These are phyloP conservation scores for Hyphopichia buzzinii DNA, from an alignment of 1,139 yeast genomes.

Conservation along the genomic window DNA sequence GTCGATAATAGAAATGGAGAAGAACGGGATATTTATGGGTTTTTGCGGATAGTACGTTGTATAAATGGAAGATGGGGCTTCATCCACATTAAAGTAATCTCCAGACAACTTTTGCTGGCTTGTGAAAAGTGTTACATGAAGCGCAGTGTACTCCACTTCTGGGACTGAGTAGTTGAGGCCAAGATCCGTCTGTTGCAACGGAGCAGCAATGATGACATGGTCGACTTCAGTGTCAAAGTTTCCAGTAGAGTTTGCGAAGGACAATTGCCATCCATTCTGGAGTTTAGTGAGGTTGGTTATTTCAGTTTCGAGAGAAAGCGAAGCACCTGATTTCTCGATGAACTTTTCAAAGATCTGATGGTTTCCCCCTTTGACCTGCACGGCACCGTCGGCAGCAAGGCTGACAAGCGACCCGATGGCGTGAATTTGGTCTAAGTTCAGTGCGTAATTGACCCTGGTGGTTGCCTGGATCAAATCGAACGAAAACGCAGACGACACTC, in stretches of 20 bases:
- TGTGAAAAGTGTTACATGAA: slow-evolving; percentile 18
- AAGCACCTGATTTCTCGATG: slow-evolving; percentile 29
- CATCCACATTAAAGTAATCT: slow-evolving; percentile 6
- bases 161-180: slow-evolving; percentile 1
- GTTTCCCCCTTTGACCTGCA: slow-evolving; percentile 39
- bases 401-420: slow-evolving; percentile 36
- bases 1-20: slow-evolving; percentile 22
- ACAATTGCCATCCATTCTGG: slow-evolving; percentile 11
- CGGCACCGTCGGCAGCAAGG: slow-evolving; percentile 30
- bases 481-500: slow-evolving; percentile 18
- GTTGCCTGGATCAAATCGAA: slow-evolving; percentile 32
- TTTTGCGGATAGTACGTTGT: slow-evolving; percentile 21
- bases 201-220: slow-evolving; percentile 41
- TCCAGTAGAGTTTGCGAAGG: background rate
- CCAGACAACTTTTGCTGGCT: slow-evolving; percentile 8
- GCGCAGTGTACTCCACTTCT: slow-evolving; percentile 14
- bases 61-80: background rate
- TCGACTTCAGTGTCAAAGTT: slow-evolving; percentile 16
- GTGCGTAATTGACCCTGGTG: slow-evolving; percentile 42
- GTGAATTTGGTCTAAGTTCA: slow-evolving; percentile 32
- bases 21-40: slow-evolving; percentile 19
- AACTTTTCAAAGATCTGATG: slow-evolving; percentile 35
- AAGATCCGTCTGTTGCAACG: slow-evolving; percentile 26
- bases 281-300: slow-evolving; percentile 17
- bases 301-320: slow-evolving; percentile 16